These are phyloP conservation scores for Sanghuangporus weigelae DNA, from an alignment of 1,284 basidiomycete species.

Conservation along the genomic window DNA sequence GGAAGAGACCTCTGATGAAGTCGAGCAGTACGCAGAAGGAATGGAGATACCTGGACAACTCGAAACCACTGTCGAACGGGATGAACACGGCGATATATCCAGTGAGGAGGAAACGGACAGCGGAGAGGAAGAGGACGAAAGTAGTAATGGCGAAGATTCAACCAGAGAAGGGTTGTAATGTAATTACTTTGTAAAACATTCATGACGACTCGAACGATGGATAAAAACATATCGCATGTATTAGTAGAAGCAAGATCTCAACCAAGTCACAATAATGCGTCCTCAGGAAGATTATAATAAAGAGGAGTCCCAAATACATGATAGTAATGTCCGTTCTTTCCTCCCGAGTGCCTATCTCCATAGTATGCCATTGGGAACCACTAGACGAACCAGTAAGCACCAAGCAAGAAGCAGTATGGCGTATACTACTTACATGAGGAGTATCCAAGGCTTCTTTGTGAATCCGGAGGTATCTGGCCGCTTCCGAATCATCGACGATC, in stretches of 20 bases:
- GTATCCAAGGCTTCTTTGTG: constrained; percentile 62
- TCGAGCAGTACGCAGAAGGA: not conserved
- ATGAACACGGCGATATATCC: not conserved
- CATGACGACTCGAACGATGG: too few species aligned
- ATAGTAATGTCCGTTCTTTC: constrained; percentile 66
- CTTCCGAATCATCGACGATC: constrained; percentile 53
- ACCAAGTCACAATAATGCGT: constrained; percentile 36
- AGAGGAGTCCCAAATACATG: constrained; percentile 71
- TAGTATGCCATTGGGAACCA: constrained; percentile 76
- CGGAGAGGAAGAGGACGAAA: constrained; percentile 31
- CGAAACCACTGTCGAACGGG: constrained; percentile 23
- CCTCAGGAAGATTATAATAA: constrained; percentile 60
- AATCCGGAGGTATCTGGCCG: constrained; percentile 62
- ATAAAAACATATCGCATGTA: not conserved
- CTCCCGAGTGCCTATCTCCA: constrained; percentile 44
- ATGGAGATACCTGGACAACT: constrained; percentile 21
- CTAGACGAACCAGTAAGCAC: constrained; percentile 30
- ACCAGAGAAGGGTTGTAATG: not conserved
- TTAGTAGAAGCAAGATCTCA: not conserved
- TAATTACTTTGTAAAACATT: not conserved
- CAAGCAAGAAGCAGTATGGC: not conserved
- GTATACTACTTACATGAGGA: constrained; percentile 45
- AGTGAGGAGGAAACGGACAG: not conserved
- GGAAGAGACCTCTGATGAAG: constrained; percentile 26
- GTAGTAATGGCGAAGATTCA: constrained; percentile 25